Evolutionary conservation across 352 stramenopile genomes (phyloP), one percentile per base, ranked within the genome.

Genomic region (Globisporangium ultimum): DNA sequence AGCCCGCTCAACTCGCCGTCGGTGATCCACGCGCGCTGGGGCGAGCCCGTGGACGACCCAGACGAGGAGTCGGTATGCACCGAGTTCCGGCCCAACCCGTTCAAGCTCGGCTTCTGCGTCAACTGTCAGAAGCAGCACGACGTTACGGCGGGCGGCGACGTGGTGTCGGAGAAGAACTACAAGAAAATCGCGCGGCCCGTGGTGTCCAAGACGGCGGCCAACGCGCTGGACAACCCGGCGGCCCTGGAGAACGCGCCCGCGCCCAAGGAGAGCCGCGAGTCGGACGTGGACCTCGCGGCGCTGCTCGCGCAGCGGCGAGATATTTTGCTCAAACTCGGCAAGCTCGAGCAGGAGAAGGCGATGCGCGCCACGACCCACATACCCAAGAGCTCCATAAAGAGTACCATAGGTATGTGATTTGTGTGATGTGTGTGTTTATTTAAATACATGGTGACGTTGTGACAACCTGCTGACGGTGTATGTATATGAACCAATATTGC

Each of bases 41-140:
- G 86, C 4, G 86, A 95, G 50, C 79, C 81, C 0, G 81, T 87
- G 43, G 83, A 92, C 55, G 86, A 92, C 53, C 84, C 84, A 6
- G 86, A 95, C 54, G 82, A 95, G 66, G 81, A 89, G 50, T 82
- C 77, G 38, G 61, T 92, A 53, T 95, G 86, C 53, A 81, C 72
- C 2, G 86, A 95, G n/a, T 95, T 87, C 59, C 42, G 70, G 20
- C 78, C 84, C 0, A 95, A 95, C 55, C 82, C 85, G 32, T 95
- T 95, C 63, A 91, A 91, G 63, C 63, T 93, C 20, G 86, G 86
- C 7, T 95, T 93, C 60, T 95, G 86, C 64, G 83, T 95, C 60
- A 95, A 95, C 68, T 95, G 86, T 68, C 86, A 93, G 71, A 93
- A 93, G 64, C 86, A 95, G 61, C 86, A 95, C 70, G 84, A 95